phyloP scores from a whole-genome alignment of 192 early-diverging fungal genomes.

The Backusella macrospora region DNA sequence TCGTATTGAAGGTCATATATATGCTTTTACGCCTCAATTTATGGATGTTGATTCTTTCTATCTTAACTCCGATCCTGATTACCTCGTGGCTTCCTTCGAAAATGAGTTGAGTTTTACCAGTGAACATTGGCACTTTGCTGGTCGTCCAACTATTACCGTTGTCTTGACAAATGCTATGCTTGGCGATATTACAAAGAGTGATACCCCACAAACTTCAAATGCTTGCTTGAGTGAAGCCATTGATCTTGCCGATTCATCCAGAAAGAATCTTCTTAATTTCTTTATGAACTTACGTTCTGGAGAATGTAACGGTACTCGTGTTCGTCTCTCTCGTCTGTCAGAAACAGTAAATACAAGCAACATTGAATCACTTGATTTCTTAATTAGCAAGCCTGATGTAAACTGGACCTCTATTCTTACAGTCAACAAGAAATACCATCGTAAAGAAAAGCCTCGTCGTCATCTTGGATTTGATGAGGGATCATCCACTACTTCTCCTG shows the following conservation, averaged over 20 bases:
- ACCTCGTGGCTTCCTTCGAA: constrained; percentile 76
- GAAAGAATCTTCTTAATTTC: constrained; percentile 78
- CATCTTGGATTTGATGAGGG: constrained; percentile 51
- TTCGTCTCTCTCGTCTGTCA: constrained; percentile 72
- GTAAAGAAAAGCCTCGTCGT: constrained; percentile 38
- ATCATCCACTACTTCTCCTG: constrained; percentile 51
- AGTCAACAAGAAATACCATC: constrained; percentile 43
- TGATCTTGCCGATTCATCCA: constrained; percentile 33
- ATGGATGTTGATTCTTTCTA: constrained; percentile 89
- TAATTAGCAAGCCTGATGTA: constrained; percentile 65
- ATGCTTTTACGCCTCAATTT: constrained; percentile 85
- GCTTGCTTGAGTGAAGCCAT: constrained; percentile 3
- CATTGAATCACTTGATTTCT: constrained; percentile 81
- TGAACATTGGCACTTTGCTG: constrained; percentile 70
- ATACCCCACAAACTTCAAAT: constrained; percentile 30
- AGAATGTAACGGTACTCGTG: constrained; percentile 65
- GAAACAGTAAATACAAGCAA: constrained; percentile 80
- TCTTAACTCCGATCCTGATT: constrained; percentile 84
- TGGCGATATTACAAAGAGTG: constrained; percentile 54
- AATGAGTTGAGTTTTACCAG: constrained; percentile 75
- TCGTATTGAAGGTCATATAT: constrained; percentile 79
- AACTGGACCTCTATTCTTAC: constrained; percentile 57
- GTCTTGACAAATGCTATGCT: constrained; percentile 81
- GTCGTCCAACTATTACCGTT: constrained; percentile 79
- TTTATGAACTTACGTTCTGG: constrained; percentile 81